phyloP scores from a whole-genome alignment of 1,284 basidiomycete genomes.

The Athelia psychrophila region DNA sequence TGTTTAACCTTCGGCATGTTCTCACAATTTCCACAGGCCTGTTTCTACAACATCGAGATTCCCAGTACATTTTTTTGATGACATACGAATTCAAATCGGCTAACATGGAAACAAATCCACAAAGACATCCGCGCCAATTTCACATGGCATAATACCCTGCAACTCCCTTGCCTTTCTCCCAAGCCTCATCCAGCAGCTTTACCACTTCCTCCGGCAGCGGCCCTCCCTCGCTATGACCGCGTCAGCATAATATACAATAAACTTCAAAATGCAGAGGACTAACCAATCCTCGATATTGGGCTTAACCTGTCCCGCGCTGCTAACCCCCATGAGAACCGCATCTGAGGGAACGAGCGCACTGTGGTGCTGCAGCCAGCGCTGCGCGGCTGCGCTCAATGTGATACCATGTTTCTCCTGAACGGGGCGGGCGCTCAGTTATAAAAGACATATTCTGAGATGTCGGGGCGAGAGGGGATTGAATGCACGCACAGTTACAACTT shows the following conservation, averaged over 20 bases:
- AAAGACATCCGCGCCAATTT: too few species aligned
- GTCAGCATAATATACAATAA: not conserved
- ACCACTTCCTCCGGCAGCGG: constrained; percentile 20
- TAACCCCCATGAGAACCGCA: constrained; percentile 27
- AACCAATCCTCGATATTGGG: constrained; percentile 10
- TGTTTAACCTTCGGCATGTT: too few species aligned
- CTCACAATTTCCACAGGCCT: too few species aligned
- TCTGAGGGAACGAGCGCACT: constrained; percentile 24
- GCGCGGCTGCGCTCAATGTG: constrained; percentile 13
- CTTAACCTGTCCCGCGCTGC: constrained; percentile 20
- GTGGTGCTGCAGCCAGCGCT: constrained; percentile 32
- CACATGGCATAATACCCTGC: not conserved
- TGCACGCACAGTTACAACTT: constrained; percentile 12
- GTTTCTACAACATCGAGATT: too few species aligned
- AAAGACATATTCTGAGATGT: not conserved
- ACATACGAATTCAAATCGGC: too few species aligned
- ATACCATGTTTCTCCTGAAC: constrained; percentile 11
- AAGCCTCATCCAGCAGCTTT: constrained; percentile 20
- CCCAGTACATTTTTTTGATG: too few species aligned
- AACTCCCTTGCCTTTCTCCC: constrained; percentile 8
- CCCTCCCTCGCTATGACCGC: constrained; percentile 21
- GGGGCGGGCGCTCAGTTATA: not conserved
- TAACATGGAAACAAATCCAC: too few species aligned
- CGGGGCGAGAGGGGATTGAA: not conserved
- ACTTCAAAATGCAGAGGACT: constrained; percentile 3